Evolutionary conservation across 129 eudicot species (phyloP), one percentile per base, ranked within the genome.

Genomic region (Lactuca sativa): DNA sequence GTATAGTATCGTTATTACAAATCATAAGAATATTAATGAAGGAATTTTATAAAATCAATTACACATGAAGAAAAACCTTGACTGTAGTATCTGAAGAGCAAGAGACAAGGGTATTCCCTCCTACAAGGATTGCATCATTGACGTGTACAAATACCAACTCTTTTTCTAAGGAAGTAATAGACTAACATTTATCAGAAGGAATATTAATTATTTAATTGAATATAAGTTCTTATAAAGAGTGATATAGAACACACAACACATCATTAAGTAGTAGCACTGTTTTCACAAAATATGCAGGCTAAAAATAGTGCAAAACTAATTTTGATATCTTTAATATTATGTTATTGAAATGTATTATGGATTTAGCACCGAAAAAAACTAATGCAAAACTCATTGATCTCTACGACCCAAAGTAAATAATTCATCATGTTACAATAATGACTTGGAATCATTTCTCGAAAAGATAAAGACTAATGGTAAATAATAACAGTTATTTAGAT

Each of bases 71-170:
- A 33, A 59, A 67, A 69, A 92, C 97, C 96, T 92, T 92, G 81
- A 92, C 87, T 1, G 97, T 88, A 33, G 97, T 82, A 76, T 92
- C 97, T 18, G 97, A 92, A 65, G 97, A 92, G 80, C 97, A 92
- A 36, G 97, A 92, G 13, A 92, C 89, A 71, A 92, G 82, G 7
- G 95, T 92, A 66, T 81, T 81, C 52, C 85, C 87, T 55, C 97
- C 96, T 12, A 84, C 77, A 69, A 92, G 81, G n/a, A 88, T 95
- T 56, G 86, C 91, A 78, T 92, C 97, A 82, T 92, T 92, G 62
- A 92, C 97, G 96, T 92, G 96, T 76, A 70, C 54, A 65, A 66
- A 59, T 62, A 62, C 60, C 59, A 74, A 36, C 33, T 5, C 17
- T 69, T 51, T n/a, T 9, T 41, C 61, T 63, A 66, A 52, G 21